Base-by-base conservation (phyloP, 306 rosid genomes). In the Begonia loranthoides region DNA sequence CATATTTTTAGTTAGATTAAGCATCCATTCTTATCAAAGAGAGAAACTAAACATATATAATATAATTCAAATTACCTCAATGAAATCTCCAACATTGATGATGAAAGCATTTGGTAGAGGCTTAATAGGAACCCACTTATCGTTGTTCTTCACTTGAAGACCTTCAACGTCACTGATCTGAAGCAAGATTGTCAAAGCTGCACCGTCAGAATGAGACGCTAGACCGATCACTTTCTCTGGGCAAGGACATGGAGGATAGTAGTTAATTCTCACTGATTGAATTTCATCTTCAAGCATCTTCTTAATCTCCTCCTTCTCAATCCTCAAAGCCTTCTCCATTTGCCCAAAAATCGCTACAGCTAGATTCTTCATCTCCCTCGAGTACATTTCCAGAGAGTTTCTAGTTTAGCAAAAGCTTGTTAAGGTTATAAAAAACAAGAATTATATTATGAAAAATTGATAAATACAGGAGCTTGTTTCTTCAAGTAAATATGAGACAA, bases 191-290 rank as follows among this genome's bases (percentile, higher is more conserved):
- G 80, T 70, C 6, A 75, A 39, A 40, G 51, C 73, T 11, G 2
- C 22, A 0, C 40, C 11, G 45, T 70, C 80, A 0, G 76, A 63
- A 46, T 67, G 71, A 56, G 68, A 38, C 3, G 16, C 59, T 38
- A 75, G 15, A 17, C 74, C 81, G 13, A 56, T 53, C 2, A 38
- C 81, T 10, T 52, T 28, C 13, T 68, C 68, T 3, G 79, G 71
- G 15, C 64, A 51, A 2, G 70, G 70, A 40, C 79, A 73, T 16
- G 71, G 79, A 28, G 78, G 70, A 60, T 73, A 67, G 55, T 63
- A 73, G 41, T 73, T 73, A 52, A 73, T 67, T 41, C 78, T 68
- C 56, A 73, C 34, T 24, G 55, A 7, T 9, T 73, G 79, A 17
- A 12, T 1, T 13, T 73, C 73, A 13, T 72, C 66, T 3, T 56